A percentile compares a stretch with the other conserved stretches of the same genome.
Conservation (phyloP, 257 asterid species). For the Scutellaria barbata region DNA sequence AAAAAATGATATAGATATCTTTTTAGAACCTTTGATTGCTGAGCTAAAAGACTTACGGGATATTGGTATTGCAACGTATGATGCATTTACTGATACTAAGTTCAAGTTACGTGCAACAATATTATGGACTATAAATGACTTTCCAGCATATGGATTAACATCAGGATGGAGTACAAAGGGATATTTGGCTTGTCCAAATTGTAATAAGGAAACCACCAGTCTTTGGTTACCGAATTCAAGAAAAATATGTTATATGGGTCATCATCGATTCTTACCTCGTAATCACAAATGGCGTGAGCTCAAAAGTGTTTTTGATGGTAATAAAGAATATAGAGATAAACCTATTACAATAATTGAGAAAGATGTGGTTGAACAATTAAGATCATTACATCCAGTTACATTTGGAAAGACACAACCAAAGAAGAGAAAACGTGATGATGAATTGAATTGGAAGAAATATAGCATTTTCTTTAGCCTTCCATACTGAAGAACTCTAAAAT, state of each 20-base stretch:
- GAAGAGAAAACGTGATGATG: slow-evolving; percentile 1
- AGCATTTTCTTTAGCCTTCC: too few species aligned
- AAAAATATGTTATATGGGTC: neutral
- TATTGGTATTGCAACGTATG: neutral
- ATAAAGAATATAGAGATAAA: neutral
- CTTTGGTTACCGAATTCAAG: slow-evolving; percentile 10
- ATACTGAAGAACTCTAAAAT: too few species aligned
- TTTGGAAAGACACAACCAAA: slow-evolving; percentile 13
- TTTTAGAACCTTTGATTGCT: slow-evolving; percentile 1
- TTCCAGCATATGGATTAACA: slow-evolving; percentile 12
- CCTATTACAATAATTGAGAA: neutral
- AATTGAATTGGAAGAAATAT: neutral
- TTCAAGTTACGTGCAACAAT: slow-evolving; percentile 13
- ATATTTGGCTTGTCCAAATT: slow-evolving; percentile 19
- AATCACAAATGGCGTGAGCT: slow-evolving; percentile 1
- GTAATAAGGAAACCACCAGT: slow-evolving; percentile 14
- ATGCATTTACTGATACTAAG: neutral
- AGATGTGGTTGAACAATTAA: slow-evolving; percentile 1
- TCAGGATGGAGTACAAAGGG: slow-evolving; percentile 29
- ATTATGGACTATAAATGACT: slow-evolving; percentile 26
- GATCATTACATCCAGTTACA: neutral
- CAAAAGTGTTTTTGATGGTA: slow-evolving; percentile 18
- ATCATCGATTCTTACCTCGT: neutral
- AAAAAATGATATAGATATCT: slow-evolving; percentile 12
- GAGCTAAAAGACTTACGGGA: slow-evolving; percentile 13